Evolutionary conservation across 2,329 filamentous ascomycete species (phyloP), one percentile per base, ranked within the genome.

Genomic region (Aotearoamyces nothofagi): DNA sequence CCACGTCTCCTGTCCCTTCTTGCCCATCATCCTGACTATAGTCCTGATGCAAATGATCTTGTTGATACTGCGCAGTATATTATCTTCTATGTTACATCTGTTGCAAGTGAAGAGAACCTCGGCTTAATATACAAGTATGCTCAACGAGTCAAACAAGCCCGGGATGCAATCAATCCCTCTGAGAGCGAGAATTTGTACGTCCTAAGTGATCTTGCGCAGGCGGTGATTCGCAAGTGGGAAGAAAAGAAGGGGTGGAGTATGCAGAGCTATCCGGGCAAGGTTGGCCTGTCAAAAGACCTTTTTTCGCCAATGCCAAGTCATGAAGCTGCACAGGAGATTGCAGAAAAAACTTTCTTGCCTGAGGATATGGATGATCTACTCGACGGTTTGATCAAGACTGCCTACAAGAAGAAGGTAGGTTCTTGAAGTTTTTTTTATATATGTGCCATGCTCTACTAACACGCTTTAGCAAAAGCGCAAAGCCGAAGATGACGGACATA

Each of bases 11-110:
- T 98, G 29, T 90, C 84, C 27, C 58, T 98, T 24, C 65, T 98
- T 24, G 86, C 87, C 4, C 87, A 96, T 49, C 90, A 98, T 50
- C 86, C 86, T 1, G 90, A 98, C 51, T 94, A 87, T 41, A 72
- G 68, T 35, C 51, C 63, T 2, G 65, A 69, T 5, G 54, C 72
- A 3, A 65, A 71, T 9, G 77, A 84, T 26, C 57, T 94, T 27
- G 62, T 74, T 24, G 82, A 93, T 46, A 86, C 92, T 50, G 75
- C 81, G 5, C 74, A 75, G 41, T 98, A 96, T 51, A 74, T 98
- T 33, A 52, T 94, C 23, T 94, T 87, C 55, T 98, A 92, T 48
- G 62, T 96, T 26, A 74, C 67, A 36, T 72, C 76, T 20, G 74
- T 94, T 11, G 82, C 82, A 7, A 87, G 75, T 1, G 80, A 92